Evolutionary conservation across 2,329 filamentous ascomycete species (phyloP).

Genomic region (Colletotrichum ledebouriae): DNA sequence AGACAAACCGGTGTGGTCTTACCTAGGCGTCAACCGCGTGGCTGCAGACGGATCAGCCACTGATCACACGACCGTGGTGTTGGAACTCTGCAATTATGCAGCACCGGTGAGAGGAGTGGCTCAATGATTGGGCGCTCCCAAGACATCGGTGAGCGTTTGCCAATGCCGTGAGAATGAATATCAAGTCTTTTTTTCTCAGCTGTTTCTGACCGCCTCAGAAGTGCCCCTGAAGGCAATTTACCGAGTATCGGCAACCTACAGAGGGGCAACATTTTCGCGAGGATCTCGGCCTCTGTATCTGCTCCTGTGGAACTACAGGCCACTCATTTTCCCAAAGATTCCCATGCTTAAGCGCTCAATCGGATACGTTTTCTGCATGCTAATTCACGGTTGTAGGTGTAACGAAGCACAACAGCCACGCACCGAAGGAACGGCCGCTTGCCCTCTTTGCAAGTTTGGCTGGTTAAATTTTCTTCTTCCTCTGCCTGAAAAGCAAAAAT

Average conservation of each 20-base stretch:
- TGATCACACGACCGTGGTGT: slow-evolving; percentile 34
- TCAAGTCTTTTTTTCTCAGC: slow-evolving; percentile 17
- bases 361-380: not conserved
- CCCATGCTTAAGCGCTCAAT: not conserved
- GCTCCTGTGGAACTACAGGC: not conserved
- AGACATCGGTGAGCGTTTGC: slow-evolving; percentile 38
- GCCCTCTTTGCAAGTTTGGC: slow-evolving; percentile 4
- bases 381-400: not conserved
- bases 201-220: slow-evolving; percentile 2
- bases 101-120: slow-evolving; percentile 30
- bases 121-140: slow-evolving; percentile 2
- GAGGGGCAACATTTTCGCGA: not conserved
- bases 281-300: not conserved
- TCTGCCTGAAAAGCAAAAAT: slow-evolving; percentile 12
- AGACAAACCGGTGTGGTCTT: slow-evolving; percentile 13
- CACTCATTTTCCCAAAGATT: slow-evolving; percentile 5
- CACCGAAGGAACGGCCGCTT: slow-evolving; percentile 17
- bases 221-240: not conserved
- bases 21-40: slow-evolving; percentile 9
- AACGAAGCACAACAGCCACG: not conserved
- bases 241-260: slow-evolving; percentile 5
- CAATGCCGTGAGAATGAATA: slow-evolving; percentile 15
- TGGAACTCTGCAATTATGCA: slow-evolving; percentile 32
- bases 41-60: slow-evolving; percentile 11
- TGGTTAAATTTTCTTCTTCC: slow-evolving; percentile 24